Base-by-base conservation (phyloP, 306 rosid genomes). In the Dalbergia cochinchinensis region DNA sequence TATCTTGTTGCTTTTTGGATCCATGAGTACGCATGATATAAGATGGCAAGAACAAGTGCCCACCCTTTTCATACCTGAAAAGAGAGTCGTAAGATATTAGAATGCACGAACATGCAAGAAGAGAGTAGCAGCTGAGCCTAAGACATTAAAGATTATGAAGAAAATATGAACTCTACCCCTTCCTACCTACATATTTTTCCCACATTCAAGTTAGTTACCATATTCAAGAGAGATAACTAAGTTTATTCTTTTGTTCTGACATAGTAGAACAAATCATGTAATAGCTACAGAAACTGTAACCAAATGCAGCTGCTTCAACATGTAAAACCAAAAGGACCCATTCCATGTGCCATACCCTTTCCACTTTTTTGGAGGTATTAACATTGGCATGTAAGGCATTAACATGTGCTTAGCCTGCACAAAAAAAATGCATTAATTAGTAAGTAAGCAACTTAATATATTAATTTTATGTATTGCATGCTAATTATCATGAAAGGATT, bases 21-120 rank as follows among this genome's bases (percentile, higher is more conserved):
- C 97, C 94, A 69, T 89, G 97, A 79, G 96, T 93, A 55, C 92
- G 96, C 97, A 93, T 91, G 72, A 89, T 81, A 84, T 89, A 93
- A 45, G 96, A 91, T 80, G 97, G 96, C 69, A 93, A 73, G 87
- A 91, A 91, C 84, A 93, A 84, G 65, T 93, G 92, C 65, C 97
- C 96, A 63, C 97, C 97, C 81, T 83, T 93, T 81, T 89, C 94
- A 80, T 89, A 89, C 71, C 97, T 93, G 87, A 55, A 86, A 72
- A 65, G 26, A 61, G 60, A 73, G 76, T 70, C 20, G 62, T 67
- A 41, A 42, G 44, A 78, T 22, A 22, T 42, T 19, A 78, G 47
- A 65, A 65, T 66, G 16, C 54, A 39, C 3, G 37, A 26, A 16
- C 50, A 64, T 18, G 64, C 26, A 50, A 63, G 18, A 15, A 74